Evolutionary conservation across 202 grass and related monocot genomes (phyloP), one percentile per base, ranked within the genome.

Genomic region (Cymbopogon flexuosus): DNA sequence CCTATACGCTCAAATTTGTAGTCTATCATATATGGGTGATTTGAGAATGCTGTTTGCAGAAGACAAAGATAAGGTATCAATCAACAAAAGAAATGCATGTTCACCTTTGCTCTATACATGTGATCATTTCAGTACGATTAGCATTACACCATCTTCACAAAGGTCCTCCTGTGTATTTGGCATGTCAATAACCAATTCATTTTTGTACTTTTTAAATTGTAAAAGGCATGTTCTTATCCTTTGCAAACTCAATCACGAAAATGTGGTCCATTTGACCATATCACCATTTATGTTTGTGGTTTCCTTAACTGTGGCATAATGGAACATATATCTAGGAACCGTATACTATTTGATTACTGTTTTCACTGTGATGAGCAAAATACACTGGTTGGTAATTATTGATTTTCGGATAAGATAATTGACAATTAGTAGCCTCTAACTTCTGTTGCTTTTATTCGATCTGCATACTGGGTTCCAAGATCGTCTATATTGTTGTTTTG

Each of bases 21-120:
- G 95, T 75, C 73, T 97, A 46, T 91, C 95, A 70, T 94, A 93
- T 73, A 93, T 91, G 88, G 95, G 95, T 86, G 92, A 98, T 88
- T 42, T 94, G 62, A 89, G 92, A 49, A 98, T 98, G 95, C 69
- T 98, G 46, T 94, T 98, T 80, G 92, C 95, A 49, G 92, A 98
- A 92, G 90, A 98, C 87, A 94, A 91, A 82, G 52, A 94, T 86
- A 93, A 94, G 90, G 95, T 91, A n/a, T n/a, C n/a, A n/a, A 78
- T 82, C 65, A 16, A 13, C 58, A 77, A 78, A 36, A 69, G 34
- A 69, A 21, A 27, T 35, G 58, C 30, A 59, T 52, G 10, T 60
- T 22, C 49, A 12, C 10, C 61, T 34, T 64, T 10, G 31, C 4
- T 62, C 1, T 52, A 35, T 63, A 9, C 12, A 2, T 0, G 22